Conservation (phyloP, 306 rosid species). For the Arachis stenosperma region DNA sequence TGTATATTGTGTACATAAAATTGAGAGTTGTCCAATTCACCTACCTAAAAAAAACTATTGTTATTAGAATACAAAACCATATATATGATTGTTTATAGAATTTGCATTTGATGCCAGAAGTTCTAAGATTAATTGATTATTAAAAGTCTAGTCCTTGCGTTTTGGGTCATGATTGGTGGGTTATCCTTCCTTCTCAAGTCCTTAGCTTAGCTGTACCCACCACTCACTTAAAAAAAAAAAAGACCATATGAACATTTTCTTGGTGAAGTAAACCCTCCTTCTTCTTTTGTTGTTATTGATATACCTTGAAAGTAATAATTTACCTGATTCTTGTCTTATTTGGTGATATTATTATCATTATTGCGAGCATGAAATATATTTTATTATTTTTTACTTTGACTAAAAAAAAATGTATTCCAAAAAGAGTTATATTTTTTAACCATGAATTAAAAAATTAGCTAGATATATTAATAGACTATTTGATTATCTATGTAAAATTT, state of each 20-base stretch:
- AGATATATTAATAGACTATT: no score
- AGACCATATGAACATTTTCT: not conserved
- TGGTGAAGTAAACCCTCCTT: not conserved
- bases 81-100: conserved; percentile 9
- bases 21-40: no score
- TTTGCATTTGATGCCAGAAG: conserved; percentile 31
- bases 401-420: no score
- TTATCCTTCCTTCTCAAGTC: conserved; percentile 36
- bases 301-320: not conserved
- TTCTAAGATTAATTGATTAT: not conserved
- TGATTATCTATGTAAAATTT: no score
- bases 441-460: no score
- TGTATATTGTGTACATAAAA: no score
- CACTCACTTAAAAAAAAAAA: conserved; percentile 27
- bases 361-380: no score
- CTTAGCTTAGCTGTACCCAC: conserved; percentile 35
- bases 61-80: not conserved
- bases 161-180: conserved; percentile 47
- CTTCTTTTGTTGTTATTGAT: not conserved
- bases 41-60: no score
- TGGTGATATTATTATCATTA: conserved; percentile 12
- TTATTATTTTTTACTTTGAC: no score
- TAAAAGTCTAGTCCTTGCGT: not conserved
- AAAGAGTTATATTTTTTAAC: no score
- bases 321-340: conserved; percentile 38